Base-by-base conservation (phyloP, 1,139 yeast genomes). In the Magnusiomyces starmeri region DNA sequence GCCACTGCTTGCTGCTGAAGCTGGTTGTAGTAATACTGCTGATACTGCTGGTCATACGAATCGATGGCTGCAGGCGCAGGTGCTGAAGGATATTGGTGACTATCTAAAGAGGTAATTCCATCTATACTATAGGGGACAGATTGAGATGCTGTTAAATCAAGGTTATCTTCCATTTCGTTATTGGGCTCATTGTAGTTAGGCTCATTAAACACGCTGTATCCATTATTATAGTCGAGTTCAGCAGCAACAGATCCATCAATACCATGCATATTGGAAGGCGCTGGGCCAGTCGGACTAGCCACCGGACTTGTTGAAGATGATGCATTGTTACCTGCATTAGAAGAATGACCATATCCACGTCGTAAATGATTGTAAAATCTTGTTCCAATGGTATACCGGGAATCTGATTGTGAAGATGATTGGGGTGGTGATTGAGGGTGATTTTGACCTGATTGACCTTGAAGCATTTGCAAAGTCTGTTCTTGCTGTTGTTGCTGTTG, bases 141-240 rank as follows among this genome's bases (percentile, higher is more conserved):
- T 7, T 41, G 32, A 2, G 48, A 46, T 10, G 26, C 48, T 35
- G 14, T 26, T 4, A 46, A 16, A 4, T 46, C 48, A 9, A 46
- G 34, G 18, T 46, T 46, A 18, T 46, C 48, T 25, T 46, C 48
- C 16, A 42, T 46, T 37, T 46, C 48, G 24, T 34, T 46, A 25
- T 25, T 46, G 14, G 43, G 48, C 7, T 46, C 48, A 2, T 21
- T 14, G 37, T 34, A 39, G 14, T 29, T 43, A 18, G 43, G 8
- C 4, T 46, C 48, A n/a, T 22, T 37, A 16, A 35, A 6, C 18
- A 18, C 37, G 43, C 18, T 25, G n/a, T n/a, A n/a, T n/a, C n/a
- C n/a, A n/a, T n/a, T n/a, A n/a, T n/a, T n/a, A n/a, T n/a, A n/a
- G n/a, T n/a, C n/a, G n/a, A n/a, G n/a, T n/a, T n/a, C n/a, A n/a